Evolutionary conservation across 2,329 filamentous ascomycete genomes (phyloP), one percentile per base, ranked within the genome.

Genomic region (Hawksworthiomyces lignivorus): DNA sequence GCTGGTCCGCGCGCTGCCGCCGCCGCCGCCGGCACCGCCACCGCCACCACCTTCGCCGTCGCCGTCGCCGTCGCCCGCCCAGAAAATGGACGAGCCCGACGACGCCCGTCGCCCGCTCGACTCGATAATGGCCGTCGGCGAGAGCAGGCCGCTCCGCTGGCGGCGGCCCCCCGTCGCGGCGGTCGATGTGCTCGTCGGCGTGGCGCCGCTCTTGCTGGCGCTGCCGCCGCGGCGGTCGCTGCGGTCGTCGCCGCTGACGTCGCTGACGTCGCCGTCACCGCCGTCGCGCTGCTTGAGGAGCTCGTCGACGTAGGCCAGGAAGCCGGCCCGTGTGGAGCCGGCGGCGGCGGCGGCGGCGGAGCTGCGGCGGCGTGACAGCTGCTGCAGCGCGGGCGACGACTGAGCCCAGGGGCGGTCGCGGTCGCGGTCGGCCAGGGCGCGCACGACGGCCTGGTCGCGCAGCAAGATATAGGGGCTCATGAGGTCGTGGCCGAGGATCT

Each of bases 401-500:
- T 44, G 29, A 11, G 34, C 45, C 51, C 24, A 49, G 42, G 10
- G 34, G 15, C 17, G 22, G 20, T 22, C 31, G 18, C 33, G 35
- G 18, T 77, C 52, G 32, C 67, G 69, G 1, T 45, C 40, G 4
- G 41, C 24, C 19, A 50, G 21, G 9, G 36, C 10, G 50, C 72
- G 73, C 22, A 84, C 76, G 41, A 75, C 73, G 3, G 92, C 90
- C 59, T 86, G 77, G 54, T 97, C 90, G 43, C 81, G 82, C 33
- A 97, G 72, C 40, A 97, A 71, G 22, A 97, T 85, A 56, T 97
- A 95, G 0, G 92, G 92, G 29, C 80, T 84, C 83, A 96, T 94
- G 12, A 98, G 69, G 60, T 98, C 90, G 60, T 98, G 90, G 1
- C 88, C 87, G 12, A 96, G 73, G 26, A 94, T 83, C 54, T 94